These are phyloP conservation scores for Aspergillus sp. DNA, from an alignment of 2,329 filamentous ascomycete species.

Conservation along the genomic window DNA sequence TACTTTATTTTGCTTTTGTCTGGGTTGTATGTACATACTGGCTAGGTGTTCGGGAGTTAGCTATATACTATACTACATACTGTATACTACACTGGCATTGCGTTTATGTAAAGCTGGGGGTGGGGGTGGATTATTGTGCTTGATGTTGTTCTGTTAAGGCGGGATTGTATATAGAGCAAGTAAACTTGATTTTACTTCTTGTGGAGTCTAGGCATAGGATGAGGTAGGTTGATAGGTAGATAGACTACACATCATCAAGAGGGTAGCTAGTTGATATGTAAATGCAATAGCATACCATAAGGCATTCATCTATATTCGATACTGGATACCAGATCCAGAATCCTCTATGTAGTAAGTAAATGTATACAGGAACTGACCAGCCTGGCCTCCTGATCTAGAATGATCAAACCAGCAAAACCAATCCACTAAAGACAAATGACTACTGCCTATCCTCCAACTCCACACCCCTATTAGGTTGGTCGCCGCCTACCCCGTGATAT, in stretches of 20 bases:
- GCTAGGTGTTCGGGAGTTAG: too few species aligned
- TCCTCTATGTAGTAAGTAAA: too few species aligned
- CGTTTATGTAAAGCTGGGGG: too few species aligned
- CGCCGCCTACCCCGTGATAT: slow-evolving; percentile 40
- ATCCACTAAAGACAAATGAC: not conserved
- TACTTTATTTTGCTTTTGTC: too few species aligned
- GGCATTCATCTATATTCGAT: not conserved
- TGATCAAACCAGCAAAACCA: not conserved
- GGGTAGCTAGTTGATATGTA: not conserved
- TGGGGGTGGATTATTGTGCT: too few species aligned
- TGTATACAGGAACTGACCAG: too few species aligned
- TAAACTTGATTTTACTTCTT: too few species aligned
- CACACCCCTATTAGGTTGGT: slow-evolving; percentile 31
- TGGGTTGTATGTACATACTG: too few species aligned
- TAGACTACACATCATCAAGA: not conserved
- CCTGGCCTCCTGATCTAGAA: not conserved
- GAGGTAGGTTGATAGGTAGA: not conserved
- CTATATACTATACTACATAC: too few species aligned
- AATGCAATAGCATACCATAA: too few species aligned
- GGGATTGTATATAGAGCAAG: not conserved
- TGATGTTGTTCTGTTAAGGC: not conserved
- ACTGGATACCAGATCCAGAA: not conserved
- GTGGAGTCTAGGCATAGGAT: not conserved
- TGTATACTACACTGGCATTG: too few species aligned
- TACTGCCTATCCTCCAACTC: slow-evolving; percentile 44